A percentile compares a stretch with the other conserved stretches of the same genome.
Conservation (phyloP, 2,329 filamentous ascomycete genomes). For the Sphaerulina musiva region DNA sequence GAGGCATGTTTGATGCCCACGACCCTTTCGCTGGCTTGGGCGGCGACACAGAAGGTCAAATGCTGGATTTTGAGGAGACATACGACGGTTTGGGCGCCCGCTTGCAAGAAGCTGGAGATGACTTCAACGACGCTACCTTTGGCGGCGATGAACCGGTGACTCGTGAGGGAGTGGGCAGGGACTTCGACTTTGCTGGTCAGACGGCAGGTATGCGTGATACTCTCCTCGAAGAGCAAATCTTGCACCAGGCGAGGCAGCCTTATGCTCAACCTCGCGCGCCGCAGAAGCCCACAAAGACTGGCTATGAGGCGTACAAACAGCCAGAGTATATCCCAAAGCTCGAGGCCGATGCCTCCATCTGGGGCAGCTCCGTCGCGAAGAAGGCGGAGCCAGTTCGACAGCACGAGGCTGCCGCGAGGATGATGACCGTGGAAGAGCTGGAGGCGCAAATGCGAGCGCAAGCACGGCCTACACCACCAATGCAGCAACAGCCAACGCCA, state of each 20-base stretch:
- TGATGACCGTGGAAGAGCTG: constrained; percentile 95
- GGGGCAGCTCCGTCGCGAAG: constrained; percentile 67
- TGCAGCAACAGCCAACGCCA: constrained; percentile 17
- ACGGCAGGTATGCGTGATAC: constrained; percentile 81
- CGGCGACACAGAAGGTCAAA: constrained; percentile 42
- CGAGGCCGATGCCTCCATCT: constrained; percentile 86
- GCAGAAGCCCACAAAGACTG: constrained; percentile 62
- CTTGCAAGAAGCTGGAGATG: constrained; percentile 86
- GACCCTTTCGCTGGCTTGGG: constrained; percentile 86
- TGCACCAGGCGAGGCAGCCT: constrained; percentile 70
- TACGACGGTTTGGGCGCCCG: constrained; percentile 91
- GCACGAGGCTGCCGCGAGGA: constrained; percentile 53
- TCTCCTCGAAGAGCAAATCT: constrained; percentile 83
- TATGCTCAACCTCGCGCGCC: constrained; percentile 32
- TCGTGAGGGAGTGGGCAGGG: constrained; percentile 63
- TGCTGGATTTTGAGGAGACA: constrained; percentile 89
- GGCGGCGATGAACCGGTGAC: constrained; percentile 44
- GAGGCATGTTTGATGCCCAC: constrained; percentile 65
- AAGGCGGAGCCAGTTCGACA: constrained; percentile 32
- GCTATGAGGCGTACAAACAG: constrained; percentile 87
- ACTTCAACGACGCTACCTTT: constrained; percentile 95
- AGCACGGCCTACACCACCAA: constrained; percentile 38
- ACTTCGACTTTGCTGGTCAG: constrained; percentile 94
- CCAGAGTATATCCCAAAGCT: constrained; percentile 80
- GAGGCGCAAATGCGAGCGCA: constrained; percentile 84